Evolutionary conservation across 179 eudicot species (phyloP), one percentile per base, ranked within the genome.

Genomic region (Camellia oleifera): DNA sequence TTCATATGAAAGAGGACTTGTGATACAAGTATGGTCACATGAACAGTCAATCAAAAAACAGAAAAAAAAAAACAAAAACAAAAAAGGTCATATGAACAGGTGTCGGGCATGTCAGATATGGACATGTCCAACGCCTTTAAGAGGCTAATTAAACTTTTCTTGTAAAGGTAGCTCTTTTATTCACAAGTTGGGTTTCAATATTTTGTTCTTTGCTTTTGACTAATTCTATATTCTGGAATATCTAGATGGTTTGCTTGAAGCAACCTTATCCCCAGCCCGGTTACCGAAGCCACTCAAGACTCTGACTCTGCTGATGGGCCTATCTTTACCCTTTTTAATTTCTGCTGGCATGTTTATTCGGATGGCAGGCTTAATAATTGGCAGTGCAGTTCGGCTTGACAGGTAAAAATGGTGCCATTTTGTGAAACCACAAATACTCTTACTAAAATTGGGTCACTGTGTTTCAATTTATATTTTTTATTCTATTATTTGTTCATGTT

Each of bases 161-260:
- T 77, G 0, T 64, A 18, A 11, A 50, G 56, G 11, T 60, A 60
- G 78, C 40, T 14, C 44, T 42, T 77, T 63, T 64, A 26, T 52
- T 52, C 14, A 56, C 17, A 45, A 70, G 65, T 32, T 40, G n/a
- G 74, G 17, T 42, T 69, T 69, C 2, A 7, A 40, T 60, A 17
- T 13, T 10, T 69, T 68, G 1, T 5, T 60, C 54, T 79, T 64
- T 62, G 54, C 26, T 79, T 56, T 53, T 4, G 18, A 81, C 86
- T 82, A 32, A 87, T 66, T 65, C 14, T 78, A 67, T 75, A 20
- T 61, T 79, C 70, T 88, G 79, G 78, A 81, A 68, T 79, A 23
- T 79, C 65, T 80, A 96, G 99, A 94, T 94, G 99, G 99, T 56
- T 85, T 96, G 86, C 88, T 96, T 61, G 99, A 96, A 88, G 99